Conservation (phyloP, 495 filamentous ascomycete species). For the Penicillium bialowiezense region DNA sequence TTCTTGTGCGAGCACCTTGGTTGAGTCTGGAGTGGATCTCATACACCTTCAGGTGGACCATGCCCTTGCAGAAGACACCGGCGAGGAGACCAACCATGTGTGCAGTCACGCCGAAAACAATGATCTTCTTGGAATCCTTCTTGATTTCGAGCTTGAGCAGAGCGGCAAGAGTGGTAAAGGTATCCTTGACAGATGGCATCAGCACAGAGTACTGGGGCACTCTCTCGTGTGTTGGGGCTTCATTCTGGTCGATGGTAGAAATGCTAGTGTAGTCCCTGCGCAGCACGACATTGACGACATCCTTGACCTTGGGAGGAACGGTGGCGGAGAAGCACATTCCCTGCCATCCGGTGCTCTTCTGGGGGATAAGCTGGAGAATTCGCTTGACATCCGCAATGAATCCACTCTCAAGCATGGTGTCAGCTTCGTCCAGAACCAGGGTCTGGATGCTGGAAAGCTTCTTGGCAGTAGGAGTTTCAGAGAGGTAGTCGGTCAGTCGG, state of each 20-base stretch:
- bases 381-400: constrained; percentile 57
- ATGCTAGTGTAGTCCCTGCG: constrained; percentile 54
- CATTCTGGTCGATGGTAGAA: constrained; percentile 60
- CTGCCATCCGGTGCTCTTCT: constrained; percentile 57
- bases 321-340: constrained; percentile 74
- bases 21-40: constrained; percentile 61
- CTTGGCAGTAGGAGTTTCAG: constrained; percentile 36
- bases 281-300: constrained; percentile 58
- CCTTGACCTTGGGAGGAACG: constrained; percentile 59
- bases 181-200: constrained; percentile 52
- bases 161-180: constrained; percentile 50
- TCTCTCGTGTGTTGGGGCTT: constrained; percentile 57
- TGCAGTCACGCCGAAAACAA: constrained; percentile 67
- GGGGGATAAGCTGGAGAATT: constrained; percentile 56
- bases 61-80: constrained; percentile 43
- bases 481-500: constrained; percentile 60
- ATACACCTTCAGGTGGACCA: constrained; percentile 45
- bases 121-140: constrained; percentile 53
- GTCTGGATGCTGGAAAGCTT: constrained; percentile 53
- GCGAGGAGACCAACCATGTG: constrained; percentile 57
- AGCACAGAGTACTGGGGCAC: constrained; percentile 59
- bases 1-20: constrained; percentile 54
- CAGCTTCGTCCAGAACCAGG: constrained; percentile 65
- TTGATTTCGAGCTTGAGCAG: constrained; percentile 44
- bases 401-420: constrained; percentile 62